Conservation (phyloP, 2,329 filamentous ascomycete species). For the Samsoniella hepiali region DNA sequence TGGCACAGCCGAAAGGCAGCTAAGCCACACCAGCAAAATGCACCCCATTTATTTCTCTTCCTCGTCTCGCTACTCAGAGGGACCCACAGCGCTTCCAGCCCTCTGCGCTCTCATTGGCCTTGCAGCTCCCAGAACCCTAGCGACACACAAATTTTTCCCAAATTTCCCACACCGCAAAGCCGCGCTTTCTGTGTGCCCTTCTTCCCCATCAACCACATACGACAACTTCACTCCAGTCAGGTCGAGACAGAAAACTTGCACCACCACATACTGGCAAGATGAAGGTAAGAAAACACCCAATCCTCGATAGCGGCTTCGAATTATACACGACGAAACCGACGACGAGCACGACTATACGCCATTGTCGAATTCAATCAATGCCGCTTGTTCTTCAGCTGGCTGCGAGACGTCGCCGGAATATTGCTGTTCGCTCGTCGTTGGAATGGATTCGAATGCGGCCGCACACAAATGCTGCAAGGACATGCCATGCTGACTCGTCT, state of each 20-base stretch:
- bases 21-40: conserved; percentile 5
- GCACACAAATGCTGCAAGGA: neutral
- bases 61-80: neutral
- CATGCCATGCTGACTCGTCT: conserved; percentile 32
- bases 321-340: neutral
- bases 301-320: neutral
- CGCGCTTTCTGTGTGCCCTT: conserved; percentile 21
- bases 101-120: conserved; percentile 32
- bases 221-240: conserved; percentile 37
- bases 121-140: conserved; percentile 36
- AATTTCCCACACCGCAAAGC: conserved; percentile 28
- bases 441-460: neutral
- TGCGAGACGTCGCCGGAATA: neutral
- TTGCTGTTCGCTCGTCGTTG: conserved; percentile 8
- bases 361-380: neutral
- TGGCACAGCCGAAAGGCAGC: neutral
- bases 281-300: conserved; percentile 38
- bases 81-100: neutral
- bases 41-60: neutral
- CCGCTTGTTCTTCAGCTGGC: neutral
- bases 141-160: conserved; percentile 39
- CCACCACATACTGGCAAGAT: conserved; percentile 45
- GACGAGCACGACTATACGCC: neutral
- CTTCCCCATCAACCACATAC: conserved; percentile 29
- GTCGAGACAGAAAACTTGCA: conserved; percentile 43